Evolutionary conservation across 2,329 filamentous ascomycete genomes (phyloP).

Genomic region (Claviceps pusilla): DNA sequence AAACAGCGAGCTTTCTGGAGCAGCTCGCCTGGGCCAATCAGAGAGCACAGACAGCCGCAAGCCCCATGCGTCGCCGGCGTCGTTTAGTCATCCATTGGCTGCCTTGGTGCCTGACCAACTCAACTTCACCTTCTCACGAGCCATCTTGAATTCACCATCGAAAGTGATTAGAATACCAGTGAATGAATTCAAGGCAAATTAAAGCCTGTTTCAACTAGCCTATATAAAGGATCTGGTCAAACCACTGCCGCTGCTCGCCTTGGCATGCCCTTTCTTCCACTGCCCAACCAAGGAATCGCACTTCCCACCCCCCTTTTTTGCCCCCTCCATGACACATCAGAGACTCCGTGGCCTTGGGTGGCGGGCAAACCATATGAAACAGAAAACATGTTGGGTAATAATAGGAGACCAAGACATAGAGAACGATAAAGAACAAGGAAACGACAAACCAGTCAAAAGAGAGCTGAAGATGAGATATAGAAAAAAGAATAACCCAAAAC

Average conservation of each 20-base stretch:
- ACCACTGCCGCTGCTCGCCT: not conserved
- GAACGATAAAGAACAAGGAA: not conserved
- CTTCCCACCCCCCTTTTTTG: not conserved
- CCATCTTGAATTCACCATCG: not conserved
- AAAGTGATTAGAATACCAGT: not conserved
- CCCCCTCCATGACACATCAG: not conserved
- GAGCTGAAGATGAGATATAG: not conserved
- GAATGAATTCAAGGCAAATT: not conserved
- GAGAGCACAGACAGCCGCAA: not conserved
- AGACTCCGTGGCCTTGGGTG: not conserved
- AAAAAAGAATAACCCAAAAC: not conserved
- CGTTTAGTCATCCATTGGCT: not conserved
- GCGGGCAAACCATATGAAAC: not conserved
- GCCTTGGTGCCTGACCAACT: slow-evolving; percentile 3
- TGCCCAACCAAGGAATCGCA: not conserved
- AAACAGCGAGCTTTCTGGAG: not conserved
- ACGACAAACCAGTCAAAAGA: not conserved
- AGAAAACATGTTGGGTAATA: not conserved
- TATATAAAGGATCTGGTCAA: slow-evolving; percentile 1
- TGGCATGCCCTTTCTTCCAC: not conserved
- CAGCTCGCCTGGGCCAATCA: not conserved
- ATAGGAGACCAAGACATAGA: not conserved
- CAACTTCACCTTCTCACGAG: not conserved
- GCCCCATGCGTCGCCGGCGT: not conserved
- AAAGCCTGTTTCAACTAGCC: slow-evolving; percentile 5